A percentile compares a stretch with the other conserved stretches of the same genome.
Conservation (phyloP, 306 rosid genomes). For the Glycyrrhiza uralensis region DNA sequence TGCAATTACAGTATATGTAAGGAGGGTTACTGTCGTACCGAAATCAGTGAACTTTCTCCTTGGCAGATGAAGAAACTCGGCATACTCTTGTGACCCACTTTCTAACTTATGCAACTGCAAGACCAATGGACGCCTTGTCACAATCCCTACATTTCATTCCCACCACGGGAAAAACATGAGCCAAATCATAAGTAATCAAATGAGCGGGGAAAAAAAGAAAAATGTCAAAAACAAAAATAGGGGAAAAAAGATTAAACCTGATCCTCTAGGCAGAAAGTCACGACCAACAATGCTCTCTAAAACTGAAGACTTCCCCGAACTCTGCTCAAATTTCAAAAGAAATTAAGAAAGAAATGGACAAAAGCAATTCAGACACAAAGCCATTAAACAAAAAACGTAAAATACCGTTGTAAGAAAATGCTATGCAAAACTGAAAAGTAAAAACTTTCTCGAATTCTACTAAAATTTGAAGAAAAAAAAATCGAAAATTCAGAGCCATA, state of each 20-base stretch:
- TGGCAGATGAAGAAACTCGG: slow-evolving; percentile 87
- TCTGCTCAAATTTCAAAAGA: slow-evolving; percentile 42
- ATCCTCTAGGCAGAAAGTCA: slow-evolving; percentile 97
- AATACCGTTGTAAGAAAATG: neutral
- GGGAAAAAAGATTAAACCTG: slow-evolving; percentile 46
- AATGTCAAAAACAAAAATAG: neutral
- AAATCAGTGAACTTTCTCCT: slow-evolving; percentile 78
- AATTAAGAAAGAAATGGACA: neutral
- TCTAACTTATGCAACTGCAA: slow-evolving; percentile 91
- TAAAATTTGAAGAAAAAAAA: neutral
- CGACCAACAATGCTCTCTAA: slow-evolving; percentile 98
- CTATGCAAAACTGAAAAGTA: neutral
- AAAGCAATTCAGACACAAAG: neutral
- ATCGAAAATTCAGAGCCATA: neutral
- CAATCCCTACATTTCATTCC: slow-evolving; percentile 66
- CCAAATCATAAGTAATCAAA: neutral
- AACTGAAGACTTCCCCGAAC: slow-evolving; percentile 97
- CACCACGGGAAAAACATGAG: neutral
- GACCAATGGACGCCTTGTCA: slow-evolving; percentile 89
- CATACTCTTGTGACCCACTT: slow-evolving; percentile 74
- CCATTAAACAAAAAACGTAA: neutral
- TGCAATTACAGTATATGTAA: neutral
- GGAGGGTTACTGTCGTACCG: slow-evolving; percentile 35
- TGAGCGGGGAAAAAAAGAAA: neutral
- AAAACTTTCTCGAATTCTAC: neutral